Percentiles rank a stretch among this genome's conserved stretches.
These are phyloP conservation scores for Backusella westeae DNA, from an alignment of 192 early-diverging fungal species.

Conservation along the genomic window DNA sequence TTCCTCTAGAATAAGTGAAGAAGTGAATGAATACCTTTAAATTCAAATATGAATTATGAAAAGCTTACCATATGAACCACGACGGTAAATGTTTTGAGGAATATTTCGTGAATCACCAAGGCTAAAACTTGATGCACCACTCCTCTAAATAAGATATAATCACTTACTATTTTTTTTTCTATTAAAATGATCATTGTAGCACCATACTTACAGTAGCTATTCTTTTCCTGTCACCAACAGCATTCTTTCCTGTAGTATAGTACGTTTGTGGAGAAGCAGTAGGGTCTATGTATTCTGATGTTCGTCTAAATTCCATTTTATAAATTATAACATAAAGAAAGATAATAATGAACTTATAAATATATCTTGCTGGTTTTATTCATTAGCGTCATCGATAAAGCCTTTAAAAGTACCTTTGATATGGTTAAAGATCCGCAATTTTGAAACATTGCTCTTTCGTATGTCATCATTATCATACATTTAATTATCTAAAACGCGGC, in stretches of 20 bases:
- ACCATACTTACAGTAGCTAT: constrained; percentile 10
- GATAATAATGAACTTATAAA: not conserved
- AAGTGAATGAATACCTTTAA: not conserved
- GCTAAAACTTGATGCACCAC: constrained; percentile 4
- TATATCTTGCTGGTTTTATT: not conserved
- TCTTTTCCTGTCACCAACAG: constrained; percentile 1
- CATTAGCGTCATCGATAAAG: not conserved
- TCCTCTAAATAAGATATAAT: not conserved
- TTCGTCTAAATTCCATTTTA: not conserved
- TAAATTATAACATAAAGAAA: not conserved
- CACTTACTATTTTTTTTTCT: not conserved
- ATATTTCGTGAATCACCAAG: not conserved
- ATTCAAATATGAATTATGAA: not conserved
- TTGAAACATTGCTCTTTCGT: not conserved
- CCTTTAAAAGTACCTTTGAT: not conserved
- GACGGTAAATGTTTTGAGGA: constrained; percentile 15
- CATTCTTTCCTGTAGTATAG: constrained; percentile 35
- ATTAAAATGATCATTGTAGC: not conserved
- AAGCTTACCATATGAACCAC: constrained; percentile 34
- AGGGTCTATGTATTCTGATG: constrained; percentile 7
- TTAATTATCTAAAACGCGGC: not conserved
- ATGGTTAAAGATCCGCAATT: constrained; percentile 1
- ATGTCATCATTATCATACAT: not conserved
- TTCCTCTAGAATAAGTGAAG: constrained; percentile 29
- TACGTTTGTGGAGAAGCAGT: constrained; percentile 29